A percentile compares a stretch with the other conserved stretches of the same genome.
Evolutionary conservation across 306 rosid genomes (phyloP).

Genomic region (Echinosophora koreensis): DNA sequence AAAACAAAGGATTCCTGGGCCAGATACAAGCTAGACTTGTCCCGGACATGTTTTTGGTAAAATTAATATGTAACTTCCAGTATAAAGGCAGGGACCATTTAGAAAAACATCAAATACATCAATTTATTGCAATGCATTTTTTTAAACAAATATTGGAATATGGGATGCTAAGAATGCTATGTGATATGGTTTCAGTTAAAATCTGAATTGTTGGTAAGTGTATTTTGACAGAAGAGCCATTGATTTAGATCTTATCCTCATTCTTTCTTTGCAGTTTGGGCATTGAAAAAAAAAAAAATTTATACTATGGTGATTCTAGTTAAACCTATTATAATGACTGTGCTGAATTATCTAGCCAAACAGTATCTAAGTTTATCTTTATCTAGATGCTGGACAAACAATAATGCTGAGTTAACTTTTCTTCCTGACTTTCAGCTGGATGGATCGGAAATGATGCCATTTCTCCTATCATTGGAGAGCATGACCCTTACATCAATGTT

Average conservation of each 20-base stretch:
- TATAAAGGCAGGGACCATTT: constrained; percentile 1
- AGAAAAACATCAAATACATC: not conserved
- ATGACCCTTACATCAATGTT: constrained; percentile 78
- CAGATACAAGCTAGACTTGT: not conserved
- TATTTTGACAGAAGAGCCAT: not conserved
- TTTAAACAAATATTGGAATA: constrained; percentile 15
- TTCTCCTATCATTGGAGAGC: constrained; percentile 91
- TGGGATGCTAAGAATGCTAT: constrained; percentile 1
- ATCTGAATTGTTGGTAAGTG: not conserved
- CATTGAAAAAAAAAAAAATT: not conserved
- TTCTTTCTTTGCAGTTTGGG: constrained; percentile 2
- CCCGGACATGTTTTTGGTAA: constrained; percentile 18
- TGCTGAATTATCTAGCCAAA: constrained; percentile 13
- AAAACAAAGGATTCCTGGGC: not conserved
- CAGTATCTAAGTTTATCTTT: not conserved
- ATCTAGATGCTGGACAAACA: constrained; percentile 34
- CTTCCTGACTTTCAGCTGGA: constrained; percentile 77
- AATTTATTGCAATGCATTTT: not conserved
- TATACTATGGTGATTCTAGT: constrained; percentile 30
- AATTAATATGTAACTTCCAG: not conserved
- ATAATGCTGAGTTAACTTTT: constrained; percentile 47
- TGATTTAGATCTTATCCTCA: not conserved
- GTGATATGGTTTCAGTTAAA: not conserved
- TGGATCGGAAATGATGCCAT: constrained; percentile 95
- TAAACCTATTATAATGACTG: constrained; percentile 27